A percentile compares a stretch with the other conserved stretches of the same genome.
phyloP scores from a whole-genome alignment of 2,329 filamentous ascomycete genomes.

The Penicillium sp. region DNA sequence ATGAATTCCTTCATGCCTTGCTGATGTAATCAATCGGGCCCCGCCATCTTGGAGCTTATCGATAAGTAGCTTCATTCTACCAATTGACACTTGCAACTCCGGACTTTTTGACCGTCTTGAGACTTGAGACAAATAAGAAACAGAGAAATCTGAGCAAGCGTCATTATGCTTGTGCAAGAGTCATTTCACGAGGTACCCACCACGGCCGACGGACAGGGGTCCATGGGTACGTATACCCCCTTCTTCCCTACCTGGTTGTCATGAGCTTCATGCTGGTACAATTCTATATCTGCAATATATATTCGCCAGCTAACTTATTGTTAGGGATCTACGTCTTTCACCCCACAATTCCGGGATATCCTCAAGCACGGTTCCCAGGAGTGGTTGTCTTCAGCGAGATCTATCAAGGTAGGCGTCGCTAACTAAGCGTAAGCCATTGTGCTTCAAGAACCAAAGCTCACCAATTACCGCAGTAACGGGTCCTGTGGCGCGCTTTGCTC shows the following conservation, averaged over 20 bases:
- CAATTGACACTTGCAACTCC: background rate
- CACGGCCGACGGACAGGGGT: slow-evolving; percentile 37
- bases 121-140: background rate
- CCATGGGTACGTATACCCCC: slow-evolving; percentile 36
- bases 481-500: slow-evolving; percentile 82
- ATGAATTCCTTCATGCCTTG: background rate
- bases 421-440: background rate
- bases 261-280: background rate
- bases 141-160: background rate
- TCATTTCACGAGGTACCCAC: slow-evolving; percentile 39
- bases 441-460: background rate
- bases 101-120: background rate
- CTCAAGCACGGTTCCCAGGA: slow-evolving; percentile 84
- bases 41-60: background rate
- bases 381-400: slow-evolving; percentile 92
- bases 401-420: slow-evolving; percentile 70
- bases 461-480: slow-evolving; percentile 69
- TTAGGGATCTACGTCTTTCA: slow-evolving; percentile 87
- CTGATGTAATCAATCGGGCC: slow-evolving; percentile 2
- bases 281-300: background rate
- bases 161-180: slow-evolving; percentile 39
- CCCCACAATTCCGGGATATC: slow-evolving; percentile 79
- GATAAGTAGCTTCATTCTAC: background rate
- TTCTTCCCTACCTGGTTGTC: background rate
- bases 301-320: background rate